Base-by-base conservation (phyloP, 2,329 filamentous ascomycete species). In the Neodidymelliopsis sp. region DNA sequence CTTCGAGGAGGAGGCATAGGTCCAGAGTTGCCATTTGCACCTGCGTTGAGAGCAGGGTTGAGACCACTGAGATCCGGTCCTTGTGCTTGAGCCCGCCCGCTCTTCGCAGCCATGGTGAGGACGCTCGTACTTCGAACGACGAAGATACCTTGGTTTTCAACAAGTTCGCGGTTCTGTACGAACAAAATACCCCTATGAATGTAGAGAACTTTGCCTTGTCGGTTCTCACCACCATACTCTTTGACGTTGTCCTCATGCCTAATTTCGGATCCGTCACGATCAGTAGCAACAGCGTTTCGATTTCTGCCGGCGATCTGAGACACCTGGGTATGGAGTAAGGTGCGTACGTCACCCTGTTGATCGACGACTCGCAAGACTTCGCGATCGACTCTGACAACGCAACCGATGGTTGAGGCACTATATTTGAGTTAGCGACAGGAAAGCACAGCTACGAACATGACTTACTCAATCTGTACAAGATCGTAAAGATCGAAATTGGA, bases 151-250 rank as follows among this genome's bases (percentile, higher is more conserved):
- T 90, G 87, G 66, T 97, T 96, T 69, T 97, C 91, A 31, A 86
- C 88, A 43, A 87, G 86, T 33, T 89, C 84, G 54, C 92, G 87
- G 68, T 90, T 96, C 67, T 95, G 90, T 44, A 95, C 78, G 77
- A 96, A 99, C 13, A 97, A 83, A 69, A 86, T 96, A n/a, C 90
- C 91, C 39, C 94, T 87, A 72, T 97, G 88, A 47, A 99, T 92
- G 72, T 97, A 93, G 47, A 96, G 84, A 59, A 99, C 96, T 60
- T 90, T 90, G 60, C 94, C 94, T 62, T 88, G 86, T 45, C 91
- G 87, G 60, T 88, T 84, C 75, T 96, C 91, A 24, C 93, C 94
- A 15, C 88, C 87, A 52, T 87, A 84, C 73, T 99, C 94, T 63
- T 93, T 93, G 50, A 99, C 90, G 2, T 91, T 92, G 70, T 99